Conservation (phyloP, 495 filamentous ascomycete species). For the Trichoderma virens region DNA sequence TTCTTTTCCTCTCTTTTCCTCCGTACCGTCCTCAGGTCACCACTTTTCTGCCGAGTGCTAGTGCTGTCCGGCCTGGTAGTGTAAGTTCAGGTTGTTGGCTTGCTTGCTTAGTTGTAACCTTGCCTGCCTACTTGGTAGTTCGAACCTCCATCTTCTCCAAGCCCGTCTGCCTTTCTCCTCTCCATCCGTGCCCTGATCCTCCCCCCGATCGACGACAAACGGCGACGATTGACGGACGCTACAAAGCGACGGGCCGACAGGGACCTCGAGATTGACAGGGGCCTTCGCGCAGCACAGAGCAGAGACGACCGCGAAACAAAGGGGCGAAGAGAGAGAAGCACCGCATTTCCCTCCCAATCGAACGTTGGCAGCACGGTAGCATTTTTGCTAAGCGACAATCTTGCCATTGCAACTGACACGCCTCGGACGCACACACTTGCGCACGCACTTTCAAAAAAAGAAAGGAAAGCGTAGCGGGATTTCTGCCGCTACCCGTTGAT, state of each 20-base stretch:
- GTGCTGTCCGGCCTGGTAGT: not conserved
- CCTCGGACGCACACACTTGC: not conserved
- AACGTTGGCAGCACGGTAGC: not conserved
- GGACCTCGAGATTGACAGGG: constrained; percentile 8
- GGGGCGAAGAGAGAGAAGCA: not conserved
- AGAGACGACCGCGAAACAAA: not conserved
- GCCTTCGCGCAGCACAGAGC: not conserved
- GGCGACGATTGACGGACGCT: constrained; percentile 3
- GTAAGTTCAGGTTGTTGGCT: not conserved
- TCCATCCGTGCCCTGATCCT: not conserved
- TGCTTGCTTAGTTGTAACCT: not conserved
- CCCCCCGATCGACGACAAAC: constrained; percentile 4
- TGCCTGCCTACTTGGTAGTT: too few species aligned
- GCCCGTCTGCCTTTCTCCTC: not conserved
- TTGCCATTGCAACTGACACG: not conserved
- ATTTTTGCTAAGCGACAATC: not conserved
- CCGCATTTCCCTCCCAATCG: not conserved
- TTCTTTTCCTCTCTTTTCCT: not conserved
- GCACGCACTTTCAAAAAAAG: not conserved
- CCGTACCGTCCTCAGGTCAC: not conserved
- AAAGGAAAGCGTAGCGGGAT: not conserved
- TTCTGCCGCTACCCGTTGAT: not conserved
- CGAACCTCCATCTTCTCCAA: not conserved
- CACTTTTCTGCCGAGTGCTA: not conserved
- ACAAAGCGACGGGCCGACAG: not conserved